phyloP scores from a whole-genome alignment of 2,329 filamentous ascomycete species.

The Diplodia scrobiculata region DNA sequence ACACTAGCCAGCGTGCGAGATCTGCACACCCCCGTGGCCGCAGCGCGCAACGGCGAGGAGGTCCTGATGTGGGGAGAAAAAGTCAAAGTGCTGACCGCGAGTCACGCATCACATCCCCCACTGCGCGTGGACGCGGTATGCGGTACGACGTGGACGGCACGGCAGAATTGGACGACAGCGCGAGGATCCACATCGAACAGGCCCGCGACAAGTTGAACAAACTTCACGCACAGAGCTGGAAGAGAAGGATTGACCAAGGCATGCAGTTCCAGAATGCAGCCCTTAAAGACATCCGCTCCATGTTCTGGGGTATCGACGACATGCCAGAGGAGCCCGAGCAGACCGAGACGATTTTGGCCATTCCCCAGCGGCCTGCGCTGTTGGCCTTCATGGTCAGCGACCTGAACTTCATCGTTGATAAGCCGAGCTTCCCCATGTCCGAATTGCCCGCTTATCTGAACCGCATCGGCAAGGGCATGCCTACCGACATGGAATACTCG shows the following conservation, averaged over 20 bases:
- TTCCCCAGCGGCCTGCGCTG: constrained; percentile 81
- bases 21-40: constrained; percentile 53
- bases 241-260: constrained; percentile 78
- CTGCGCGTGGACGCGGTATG: constrained; percentile 51
- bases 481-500: constrained; percentile 84
- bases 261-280: constrained; percentile 68
- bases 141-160: constrained; percentile 80
- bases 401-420: constrained; percentile 81
- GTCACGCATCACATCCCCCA: neutral
- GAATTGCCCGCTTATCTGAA: constrained; percentile 84
- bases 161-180: constrained; percentile 69
- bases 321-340: constrained; percentile 79
- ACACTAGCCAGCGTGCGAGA: constrained; percentile 56
- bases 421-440: constrained; percentile 83
- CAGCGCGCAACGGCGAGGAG: constrained; percentile 42
- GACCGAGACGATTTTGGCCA: constrained; percentile 78
- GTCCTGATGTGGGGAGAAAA: constrained; percentile 39
- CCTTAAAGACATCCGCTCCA: constrained; percentile 75
- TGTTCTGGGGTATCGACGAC: constrained; percentile 82
- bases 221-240: constrained; percentile 90
- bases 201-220: constrained; percentile 74
- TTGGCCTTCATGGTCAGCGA: constrained; percentile 81
- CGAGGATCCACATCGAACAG: constrained; percentile 73
- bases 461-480: constrained; percentile 94
- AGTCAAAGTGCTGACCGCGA: constrained; percentile 45